phyloP scores from a whole-genome alignment of 2,329 filamentous ascomycete species.

The Zymoseptoria tritici region DNA sequence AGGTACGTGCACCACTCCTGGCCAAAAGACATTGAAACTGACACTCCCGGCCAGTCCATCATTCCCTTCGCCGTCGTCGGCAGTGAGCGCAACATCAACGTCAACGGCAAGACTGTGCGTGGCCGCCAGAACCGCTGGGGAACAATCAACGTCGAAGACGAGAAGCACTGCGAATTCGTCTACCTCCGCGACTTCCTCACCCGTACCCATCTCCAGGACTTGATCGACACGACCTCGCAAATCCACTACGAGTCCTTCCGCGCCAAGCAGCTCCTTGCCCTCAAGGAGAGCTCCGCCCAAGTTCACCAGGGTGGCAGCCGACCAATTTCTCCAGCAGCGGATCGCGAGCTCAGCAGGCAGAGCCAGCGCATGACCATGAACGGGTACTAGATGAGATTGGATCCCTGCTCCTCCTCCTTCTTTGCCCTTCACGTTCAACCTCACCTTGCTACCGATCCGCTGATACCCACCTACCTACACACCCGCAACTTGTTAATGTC shows the following conservation, averaged over 20 bases:
- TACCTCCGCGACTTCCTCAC: slow-evolving; percentile 98
- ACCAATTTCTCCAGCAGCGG: slow-evolving; percentile 90
- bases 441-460: slow-evolving; percentile 13
- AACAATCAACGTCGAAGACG: slow-evolving; percentile 98
- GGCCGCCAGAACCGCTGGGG: slow-evolving; percentile 99
- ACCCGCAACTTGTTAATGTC: background rate
- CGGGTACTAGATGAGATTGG: slow-evolving; percentile 63
- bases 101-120: slow-evolving; percentile 86
- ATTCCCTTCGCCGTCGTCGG: slow-evolving; percentile 97
- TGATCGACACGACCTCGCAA: slow-evolving; percentile 98
- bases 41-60: slow-evolving; percentile 56
- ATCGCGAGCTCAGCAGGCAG: slow-evolving; percentile 91
- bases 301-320: slow-evolving; percentile 62
- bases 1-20: slow-evolving; percentile 52
- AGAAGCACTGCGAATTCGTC: slow-evolving; percentile 99
- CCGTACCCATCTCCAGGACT: slow-evolving; percentile 93
- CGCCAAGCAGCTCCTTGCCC: slow-evolving; percentile 92
- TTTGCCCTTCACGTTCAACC: slow-evolving; percentile 13
- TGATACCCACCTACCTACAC: slow-evolving; percentile 4
- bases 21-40: slow-evolving; percentile 1
- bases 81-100: slow-evolving; percentile 95
- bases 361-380: slow-evolving; percentile 99
- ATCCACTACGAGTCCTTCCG: slow-evolving; percentile 99
- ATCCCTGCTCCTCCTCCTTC: slow-evolving; percentile 8
- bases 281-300: slow-evolving; percentile 95